A percentile compares a stretch with the other conserved stretches of the same genome.
Evolutionary conservation across 345 rosid species (phyloP).

Genomic region (Hibiscus trionum): DNA sequence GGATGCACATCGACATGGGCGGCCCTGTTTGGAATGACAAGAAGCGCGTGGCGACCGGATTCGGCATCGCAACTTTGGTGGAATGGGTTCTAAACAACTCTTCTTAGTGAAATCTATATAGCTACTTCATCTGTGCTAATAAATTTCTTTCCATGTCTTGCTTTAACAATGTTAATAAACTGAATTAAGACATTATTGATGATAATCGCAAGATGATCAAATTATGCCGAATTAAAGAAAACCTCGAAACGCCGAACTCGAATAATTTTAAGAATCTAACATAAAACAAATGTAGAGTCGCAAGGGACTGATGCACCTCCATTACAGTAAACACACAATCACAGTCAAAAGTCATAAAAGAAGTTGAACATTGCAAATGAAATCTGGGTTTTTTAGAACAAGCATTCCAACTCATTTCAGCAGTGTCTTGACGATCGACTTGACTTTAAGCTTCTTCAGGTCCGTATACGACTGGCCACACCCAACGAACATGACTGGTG

Average conservation of each 20-base stretch:
- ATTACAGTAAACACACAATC: slow-evolving; percentile 3
- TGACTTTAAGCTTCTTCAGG: slow-evolving; percentile 84
- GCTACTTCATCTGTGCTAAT: not conserved
- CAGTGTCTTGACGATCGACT: slow-evolving; percentile 83
- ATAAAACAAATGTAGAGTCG: not conserved
- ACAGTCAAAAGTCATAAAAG: not conserved
- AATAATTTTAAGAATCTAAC: not conserved
- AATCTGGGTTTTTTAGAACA: slow-evolving; percentile 20
- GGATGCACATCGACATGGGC: too few relatives aligned
- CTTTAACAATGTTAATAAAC: not conserved
- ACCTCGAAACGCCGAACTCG: not conserved
- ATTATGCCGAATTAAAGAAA: too few relatives aligned
- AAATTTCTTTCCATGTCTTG: not conserved
- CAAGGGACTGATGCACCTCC: slow-evolving; percentile 31
- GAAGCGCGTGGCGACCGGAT: slow-evolving; percentile 53
- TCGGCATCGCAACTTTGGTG: slow-evolving; percentile 74
- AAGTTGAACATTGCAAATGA: slow-evolving; percentile 17
- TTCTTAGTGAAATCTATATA: slow-evolving; percentile 20
- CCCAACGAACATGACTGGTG: slow-evolving; percentile 99
- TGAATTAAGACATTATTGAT: too few relatives aligned
- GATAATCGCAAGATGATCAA: too few relatives aligned
- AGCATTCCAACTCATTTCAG: slow-evolving; percentile 50
- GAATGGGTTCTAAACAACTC: slow-evolving; percentile 74
- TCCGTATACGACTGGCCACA: slow-evolving; percentile 97
- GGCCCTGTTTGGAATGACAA: too few relatives aligned